A percentile compares a stretch with the other conserved stretches of the same genome.
phyloP scores from a whole-genome alignment of 148 eudicot genomes.

The Rhododendron ovatum region DNA sequence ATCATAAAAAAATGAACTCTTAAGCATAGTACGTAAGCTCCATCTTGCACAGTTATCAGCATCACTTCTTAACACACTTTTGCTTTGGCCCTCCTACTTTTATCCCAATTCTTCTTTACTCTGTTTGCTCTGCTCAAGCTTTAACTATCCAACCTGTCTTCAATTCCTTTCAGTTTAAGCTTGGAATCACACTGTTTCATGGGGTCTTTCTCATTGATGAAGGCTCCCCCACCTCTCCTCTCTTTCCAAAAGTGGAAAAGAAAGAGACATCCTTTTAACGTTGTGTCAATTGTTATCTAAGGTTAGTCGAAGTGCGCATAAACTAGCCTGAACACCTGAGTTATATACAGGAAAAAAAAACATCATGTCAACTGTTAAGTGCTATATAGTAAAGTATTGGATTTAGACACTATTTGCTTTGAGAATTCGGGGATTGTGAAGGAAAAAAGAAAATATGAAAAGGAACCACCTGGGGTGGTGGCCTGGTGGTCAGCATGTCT shows the following conservation, averaged over 20 bases:
- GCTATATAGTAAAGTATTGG: not conserved
- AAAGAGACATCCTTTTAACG: not conserved
- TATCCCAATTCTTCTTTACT: constrained; percentile 11
- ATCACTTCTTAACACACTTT: constrained; percentile 6
- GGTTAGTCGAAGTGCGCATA: not conserved
- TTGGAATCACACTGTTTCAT: constrained; percentile 8
- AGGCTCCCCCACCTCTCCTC: constrained; percentile 6
- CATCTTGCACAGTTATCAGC: constrained; percentile 4
- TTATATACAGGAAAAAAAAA: no score
- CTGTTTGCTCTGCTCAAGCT: constrained; percentile 9
- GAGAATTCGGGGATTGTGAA: not conserved
- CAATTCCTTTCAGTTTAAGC: constrained; percentile 10
- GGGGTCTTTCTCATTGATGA: constrained; percentile 1
- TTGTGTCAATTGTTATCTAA: not conserved
- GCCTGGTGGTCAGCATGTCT: no score
- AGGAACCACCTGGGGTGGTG: no score
- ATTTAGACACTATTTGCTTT: not conserved
- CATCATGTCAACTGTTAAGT: not conserved
- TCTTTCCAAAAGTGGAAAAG: not conserved
- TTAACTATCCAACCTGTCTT: constrained; percentile 7
- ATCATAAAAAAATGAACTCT: not conserved
- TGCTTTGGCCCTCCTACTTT: not conserved
- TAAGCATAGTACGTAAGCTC: not conserved
- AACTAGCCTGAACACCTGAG: no score
- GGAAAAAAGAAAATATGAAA: not conserved